These are phyloP conservation scores for Pythium dissotocum DNA, from an alignment of 352 stramenopile species.

Conservation along the genomic window DNA sequence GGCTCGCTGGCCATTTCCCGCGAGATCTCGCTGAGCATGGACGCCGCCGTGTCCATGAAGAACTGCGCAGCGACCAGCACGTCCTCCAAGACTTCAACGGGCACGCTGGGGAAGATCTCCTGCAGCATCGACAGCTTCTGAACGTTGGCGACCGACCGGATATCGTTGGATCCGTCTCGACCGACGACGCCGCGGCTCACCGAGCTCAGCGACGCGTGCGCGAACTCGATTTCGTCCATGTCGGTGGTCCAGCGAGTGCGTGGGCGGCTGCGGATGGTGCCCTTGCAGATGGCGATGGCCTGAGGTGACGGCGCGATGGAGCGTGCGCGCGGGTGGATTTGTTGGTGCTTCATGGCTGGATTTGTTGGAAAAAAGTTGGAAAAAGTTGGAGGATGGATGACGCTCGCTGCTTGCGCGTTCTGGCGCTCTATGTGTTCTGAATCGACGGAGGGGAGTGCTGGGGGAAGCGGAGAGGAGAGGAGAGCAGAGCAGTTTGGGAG, in stretches of 20 bases:
- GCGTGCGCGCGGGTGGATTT: constrained; percentile 2
- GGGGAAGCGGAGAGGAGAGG: neutral
- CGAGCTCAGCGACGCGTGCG: neutral
- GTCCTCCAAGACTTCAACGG: constrained; percentile 51
- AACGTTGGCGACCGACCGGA: constrained; percentile 43
- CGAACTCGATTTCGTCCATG: constrained; percentile 27
- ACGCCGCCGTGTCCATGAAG: constrained; percentile 58
- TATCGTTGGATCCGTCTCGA: constrained; percentile 16
- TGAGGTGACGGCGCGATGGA: neutral
- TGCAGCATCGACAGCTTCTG: constrained; percentile 47
- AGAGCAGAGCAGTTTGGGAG: neutral
- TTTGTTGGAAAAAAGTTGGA: constrained; percentile 12
- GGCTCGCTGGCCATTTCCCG: constrained; percentile 22
- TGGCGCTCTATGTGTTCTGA: neutral
- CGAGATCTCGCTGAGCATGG: constrained; percentile 59
- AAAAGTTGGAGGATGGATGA: neutral
- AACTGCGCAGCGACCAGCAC: constrained; percentile 67
- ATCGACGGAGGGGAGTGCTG: constrained; percentile 3
- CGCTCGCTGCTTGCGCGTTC: neutral
- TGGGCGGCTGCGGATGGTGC: constrained; percentile 20
- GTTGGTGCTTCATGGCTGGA: constrained; percentile 19
- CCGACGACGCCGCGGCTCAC: constrained; percentile 9
- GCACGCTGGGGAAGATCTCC: constrained; percentile 59
- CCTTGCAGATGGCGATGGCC: constrained; percentile 17
- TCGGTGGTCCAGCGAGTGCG: constrained; percentile 12